Evolutionary conservation across 371 early-diverging fungal genomes (phyloP).

Genomic region (Mucor lusitanicus): DNA sequence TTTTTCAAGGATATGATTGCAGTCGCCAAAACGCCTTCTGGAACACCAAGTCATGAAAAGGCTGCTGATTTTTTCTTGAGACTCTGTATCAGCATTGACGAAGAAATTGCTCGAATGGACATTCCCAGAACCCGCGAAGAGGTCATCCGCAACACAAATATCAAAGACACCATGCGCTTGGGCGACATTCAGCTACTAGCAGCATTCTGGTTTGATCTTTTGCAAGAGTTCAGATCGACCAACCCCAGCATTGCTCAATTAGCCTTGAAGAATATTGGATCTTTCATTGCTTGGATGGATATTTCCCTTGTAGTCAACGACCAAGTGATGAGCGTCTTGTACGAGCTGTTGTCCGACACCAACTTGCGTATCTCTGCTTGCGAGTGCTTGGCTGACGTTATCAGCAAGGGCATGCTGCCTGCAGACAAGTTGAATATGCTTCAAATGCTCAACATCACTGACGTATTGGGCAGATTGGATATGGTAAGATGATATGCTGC

Average conservation of each 20-base stretch:
- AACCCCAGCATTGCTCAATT: slow-evolving; percentile 63
- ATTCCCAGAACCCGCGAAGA: slow-evolving; percentile 76
- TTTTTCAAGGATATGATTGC: slow-evolving; percentile 87
- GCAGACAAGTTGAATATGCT: slow-evolving; percentile 86
- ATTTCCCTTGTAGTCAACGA: slow-evolving; percentile 88
- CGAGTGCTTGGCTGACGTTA: slow-evolving; percentile 81
- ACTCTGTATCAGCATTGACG: slow-evolving; percentile 83
- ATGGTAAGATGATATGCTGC: slow-evolving; percentile 31
- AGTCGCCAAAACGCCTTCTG: slow-evolving; percentile 55
- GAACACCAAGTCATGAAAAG: slow-evolving; percentile 49
- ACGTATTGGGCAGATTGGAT: slow-evolving; percentile 60
- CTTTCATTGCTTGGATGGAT: slow-evolving; percentile 90
- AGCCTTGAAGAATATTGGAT: slow-evolving; percentile 67
- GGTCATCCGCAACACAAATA: slow-evolving; percentile 70
- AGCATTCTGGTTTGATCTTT: slow-evolving; percentile 76
- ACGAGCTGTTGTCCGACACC: slow-evolving; percentile 64
- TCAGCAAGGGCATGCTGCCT: slow-evolving; percentile 92
- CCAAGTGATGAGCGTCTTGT: slow-evolving; percentile 77
- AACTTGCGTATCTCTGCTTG: slow-evolving; percentile 74
- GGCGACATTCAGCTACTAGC: slow-evolving; percentile 78
- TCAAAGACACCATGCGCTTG: slow-evolving; percentile 94
- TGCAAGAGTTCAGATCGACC: slow-evolving; percentile 54
- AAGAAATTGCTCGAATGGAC: slow-evolving; percentile 84
- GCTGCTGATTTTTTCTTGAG: slow-evolving; percentile 83
- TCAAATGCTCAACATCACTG: slow-evolving; percentile 74